Conservation (phyloP, 176 grass and related monocot genomes). For the Carex myosuroides region DNA sequence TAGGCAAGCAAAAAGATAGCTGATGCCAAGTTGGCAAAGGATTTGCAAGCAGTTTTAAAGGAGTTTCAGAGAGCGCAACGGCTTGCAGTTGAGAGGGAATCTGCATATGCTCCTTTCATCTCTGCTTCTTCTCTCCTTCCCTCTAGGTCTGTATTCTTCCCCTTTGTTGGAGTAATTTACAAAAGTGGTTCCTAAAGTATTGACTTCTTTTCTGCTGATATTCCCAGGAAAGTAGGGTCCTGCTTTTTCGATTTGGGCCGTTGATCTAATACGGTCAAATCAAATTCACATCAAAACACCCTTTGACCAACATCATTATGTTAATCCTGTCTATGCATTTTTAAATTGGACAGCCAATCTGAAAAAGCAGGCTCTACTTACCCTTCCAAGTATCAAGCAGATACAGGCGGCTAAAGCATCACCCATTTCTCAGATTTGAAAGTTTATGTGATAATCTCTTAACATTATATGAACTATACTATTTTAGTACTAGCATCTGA, state of each 20-base stretch:
- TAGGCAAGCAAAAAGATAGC: constrained; percentile 93
- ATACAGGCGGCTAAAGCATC: not conserved
- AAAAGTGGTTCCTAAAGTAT: not conserved
- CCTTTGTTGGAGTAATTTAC: not conserved
- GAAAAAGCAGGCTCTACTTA: not conserved
- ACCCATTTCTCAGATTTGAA: not conserved
- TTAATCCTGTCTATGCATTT: not conserved
- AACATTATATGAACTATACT: not conserved
- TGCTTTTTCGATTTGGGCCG: not conserved
- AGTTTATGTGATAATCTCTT: not conserved
- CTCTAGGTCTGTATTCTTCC: constrained; percentile 38
- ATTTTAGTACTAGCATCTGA: not conserved
- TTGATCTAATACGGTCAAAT: not conserved
- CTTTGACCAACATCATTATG: not conserved
- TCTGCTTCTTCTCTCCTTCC: constrained; percentile 31
- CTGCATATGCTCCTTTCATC: constrained; percentile 90
- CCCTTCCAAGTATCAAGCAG: not conserved
- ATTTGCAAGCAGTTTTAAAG: constrained; percentile 44
- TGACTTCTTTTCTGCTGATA: not conserved
- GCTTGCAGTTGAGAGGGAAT: constrained; percentile 29
- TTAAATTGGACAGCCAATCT: not conserved
- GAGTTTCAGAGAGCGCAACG: constrained; percentile 43
- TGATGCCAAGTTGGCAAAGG: constrained; percentile 44
- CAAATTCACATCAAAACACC: not conserved
- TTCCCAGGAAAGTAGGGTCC: not conserved